These are phyloP conservation scores for Rhododendron williamsianum DNA, from an alignment of 148 eudicot species.

Conservation along the genomic window DNA sequence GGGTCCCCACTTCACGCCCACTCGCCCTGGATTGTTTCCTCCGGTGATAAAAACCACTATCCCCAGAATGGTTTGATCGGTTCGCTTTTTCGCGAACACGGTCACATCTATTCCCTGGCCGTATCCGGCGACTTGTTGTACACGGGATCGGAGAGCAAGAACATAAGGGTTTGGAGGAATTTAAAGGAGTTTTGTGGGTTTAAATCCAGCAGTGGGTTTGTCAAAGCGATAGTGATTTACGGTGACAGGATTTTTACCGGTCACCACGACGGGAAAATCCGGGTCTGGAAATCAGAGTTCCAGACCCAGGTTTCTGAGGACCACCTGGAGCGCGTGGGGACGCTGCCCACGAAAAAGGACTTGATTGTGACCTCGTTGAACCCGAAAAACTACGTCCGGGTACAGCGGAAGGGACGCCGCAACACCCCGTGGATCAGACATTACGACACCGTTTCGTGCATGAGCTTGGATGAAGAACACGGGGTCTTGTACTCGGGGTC, in stretches of 20 bases:
- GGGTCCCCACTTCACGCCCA: slow-evolving; percentile 21
- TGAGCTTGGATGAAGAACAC: slow-evolving; percentile 47
- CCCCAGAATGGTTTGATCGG: slow-evolving; percentile 45
- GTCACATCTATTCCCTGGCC: slow-evolving; percentile 71
- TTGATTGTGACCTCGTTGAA: slow-evolving; percentile 51
- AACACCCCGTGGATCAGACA: slow-evolving; percentile 61
- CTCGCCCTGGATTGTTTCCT: slow-evolving; percentile 30
- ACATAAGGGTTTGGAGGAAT: slow-evolving; percentile 74
- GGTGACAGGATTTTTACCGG: slow-evolving; percentile 59
- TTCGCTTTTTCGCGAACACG: slow-evolving; percentile 74
- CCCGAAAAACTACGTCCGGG: slow-evolving; percentile 60
- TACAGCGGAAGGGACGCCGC: slow-evolving; percentile 30
- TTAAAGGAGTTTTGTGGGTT: slow-evolving; percentile 65
- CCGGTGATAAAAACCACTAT: neutral
- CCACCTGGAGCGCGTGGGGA: slow-evolving; percentile 49
- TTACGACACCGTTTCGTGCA: slow-evolving; percentile 71
- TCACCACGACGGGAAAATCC: slow-evolving; percentile 82
- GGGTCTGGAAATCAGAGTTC: slow-evolving; percentile 45
- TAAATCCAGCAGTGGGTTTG: slow-evolving; percentile 69
- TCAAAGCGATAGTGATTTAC: slow-evolving; percentile 61
- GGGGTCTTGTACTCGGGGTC: slow-evolving; percentile 85
- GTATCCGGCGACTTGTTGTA: slow-evolving; percentile 58
- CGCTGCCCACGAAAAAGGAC: slow-evolving; percentile 56
- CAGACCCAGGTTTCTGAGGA: neutral
- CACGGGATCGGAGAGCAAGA: slow-evolving; percentile 85